Evolutionary conservation across 768 basidiomycete genomes (phyloP), one percentile per base, ranked within the genome.

Genomic region (Pilatotrama ljubarskyi): DNA sequence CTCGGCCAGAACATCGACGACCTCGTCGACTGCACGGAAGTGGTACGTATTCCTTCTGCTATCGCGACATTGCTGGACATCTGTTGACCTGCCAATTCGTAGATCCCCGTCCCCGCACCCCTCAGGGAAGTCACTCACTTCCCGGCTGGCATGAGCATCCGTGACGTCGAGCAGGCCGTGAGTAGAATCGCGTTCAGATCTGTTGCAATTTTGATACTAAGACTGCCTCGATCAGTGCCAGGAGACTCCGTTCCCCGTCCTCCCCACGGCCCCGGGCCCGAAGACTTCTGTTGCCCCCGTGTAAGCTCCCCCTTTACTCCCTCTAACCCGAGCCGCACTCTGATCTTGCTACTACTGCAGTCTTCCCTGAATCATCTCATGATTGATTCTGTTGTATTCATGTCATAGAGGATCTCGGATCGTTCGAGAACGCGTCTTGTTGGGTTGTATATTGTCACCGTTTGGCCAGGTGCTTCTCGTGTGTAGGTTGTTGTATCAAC

Each of bases 131-230:
- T 20, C 35, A 42, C 67, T n/a, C 58, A 59, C 54, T 65, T 69
- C 66, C 68, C 68, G 37, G 65, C 68, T 15, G 68, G 68, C 24
- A 42, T 63, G 41, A 57, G 52, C 29, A 58, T 54, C 44, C 43
- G 26, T 7, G 68, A 69, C 55, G 51, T 69, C 42, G 62, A 69
- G 36, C 68, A 63, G 48, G 68, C 68, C 24, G 68, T 69, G 26
- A 50, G 66, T 62, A 26, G 22, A 13, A 11, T 26, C 44, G 8
- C 25, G 17, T 13, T 36, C 8, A 18, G 10, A 18, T 17, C 22
- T 3, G n/a, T 9, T n/a, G 17, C 14, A 5, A 14, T 20, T 11
- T 13, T 36, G 32, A 18, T 5, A 2, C 9, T 6, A 46, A 46
- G 11, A 5, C 24, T 13, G 17, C 8, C 13, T 32, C 29, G 5